These are phyloP conservation scores for Leccinellum luteum DNA, from an alignment of 768 basidiomycete genomes.

Conservation along the genomic window DNA sequence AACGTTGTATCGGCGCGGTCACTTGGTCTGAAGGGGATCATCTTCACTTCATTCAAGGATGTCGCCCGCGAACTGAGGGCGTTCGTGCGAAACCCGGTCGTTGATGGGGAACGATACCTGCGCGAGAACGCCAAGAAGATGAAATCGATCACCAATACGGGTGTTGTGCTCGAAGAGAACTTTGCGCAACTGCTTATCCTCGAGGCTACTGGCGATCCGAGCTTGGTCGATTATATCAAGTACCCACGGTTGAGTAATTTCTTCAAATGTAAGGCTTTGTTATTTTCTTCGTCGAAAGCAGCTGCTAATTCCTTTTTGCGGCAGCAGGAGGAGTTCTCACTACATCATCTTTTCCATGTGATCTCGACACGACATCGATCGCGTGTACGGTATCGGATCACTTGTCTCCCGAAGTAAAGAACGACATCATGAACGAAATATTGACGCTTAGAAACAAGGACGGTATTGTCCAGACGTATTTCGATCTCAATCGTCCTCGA, in stretches of 20 bases:
- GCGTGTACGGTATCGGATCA: constrained; percentile 19
- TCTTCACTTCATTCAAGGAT: constrained; percentile 17
- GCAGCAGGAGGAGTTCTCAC: constrained; percentile 10
- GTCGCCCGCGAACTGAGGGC: constrained; percentile 13
- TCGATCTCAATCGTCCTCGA: constrained; percentile 19
- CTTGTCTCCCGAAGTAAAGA: constrained; percentile 10
- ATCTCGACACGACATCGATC: constrained; percentile 21
- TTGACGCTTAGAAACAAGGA: constrained; percentile 15
- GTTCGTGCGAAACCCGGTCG: constrained; percentile 15
- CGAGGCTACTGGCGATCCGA: constrained; percentile 14
- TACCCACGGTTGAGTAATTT: constrained; percentile 22
- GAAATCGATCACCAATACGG: constrained; percentile 16
- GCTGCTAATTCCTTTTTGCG: neutral
- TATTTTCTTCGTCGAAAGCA: neutral
- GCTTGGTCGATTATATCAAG: constrained; percentile 17
- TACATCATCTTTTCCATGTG: constrained; percentile 12
- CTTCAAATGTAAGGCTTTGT: constrained; percentile 11
- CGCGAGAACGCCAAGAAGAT: constrained; percentile 11
- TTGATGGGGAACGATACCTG: constrained; percentile 16
- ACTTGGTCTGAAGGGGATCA: constrained; percentile 18
- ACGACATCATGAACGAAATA: constrained; percentile 25
- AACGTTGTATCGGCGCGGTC: constrained; percentile 20
- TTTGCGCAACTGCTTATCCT: constrained; percentile 22
- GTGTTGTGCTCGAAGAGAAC: constrained; percentile 18
- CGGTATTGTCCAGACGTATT: constrained; percentile 21